Evolutionary conservation across 768 basidiomycete genomes (phyloP).

Genomic region (Phallus indusiatus): DNA sequence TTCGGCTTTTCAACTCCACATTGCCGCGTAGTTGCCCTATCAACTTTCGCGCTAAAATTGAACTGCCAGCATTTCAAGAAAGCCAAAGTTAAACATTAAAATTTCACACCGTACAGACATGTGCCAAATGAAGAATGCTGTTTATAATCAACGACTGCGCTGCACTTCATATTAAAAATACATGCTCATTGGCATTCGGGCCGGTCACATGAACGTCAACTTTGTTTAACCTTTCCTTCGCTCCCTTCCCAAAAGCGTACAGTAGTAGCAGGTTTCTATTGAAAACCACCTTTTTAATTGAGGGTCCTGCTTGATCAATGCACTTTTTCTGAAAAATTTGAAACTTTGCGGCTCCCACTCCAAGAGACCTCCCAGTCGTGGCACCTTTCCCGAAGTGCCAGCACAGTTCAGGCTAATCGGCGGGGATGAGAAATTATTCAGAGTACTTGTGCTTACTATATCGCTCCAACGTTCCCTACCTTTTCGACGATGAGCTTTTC

Average conservation of each 20-base stretch:
- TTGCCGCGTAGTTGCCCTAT: neutral
- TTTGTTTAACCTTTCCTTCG: neutral
- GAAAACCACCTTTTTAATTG: neutral
- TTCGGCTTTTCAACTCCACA: neutral
- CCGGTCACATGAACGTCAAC: too few relatives aligned
- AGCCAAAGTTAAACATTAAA: too few relatives aligned
- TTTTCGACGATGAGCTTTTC: neutral
- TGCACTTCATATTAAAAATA: too few relatives aligned
- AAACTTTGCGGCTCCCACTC: neutral
- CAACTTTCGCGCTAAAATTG: too few relatives aligned
- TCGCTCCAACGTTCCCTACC: too few relatives aligned
- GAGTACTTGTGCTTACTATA: too few relatives aligned
- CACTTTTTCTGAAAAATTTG: neutral
- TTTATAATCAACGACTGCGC: too few relatives aligned
- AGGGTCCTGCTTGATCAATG: neutral
- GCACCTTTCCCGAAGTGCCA: neutral
- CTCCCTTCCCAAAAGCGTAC: neutral
- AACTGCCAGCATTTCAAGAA: too few relatives aligned
- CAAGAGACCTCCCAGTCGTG: neutral
- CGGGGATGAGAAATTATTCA: neutral
- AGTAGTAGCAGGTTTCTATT: neutral
- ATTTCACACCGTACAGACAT: too few relatives aligned
- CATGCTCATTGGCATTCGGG: too few relatives aligned
- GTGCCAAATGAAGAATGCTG: too few relatives aligned
- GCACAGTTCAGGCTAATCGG: neutral